Percentiles rank a stretch among this genome's conserved stretches.
Evolutionary conservation across 1,284 basidiomycete genomes (phyloP).

Genomic region (Tylopilus orsonianus): DNA sequence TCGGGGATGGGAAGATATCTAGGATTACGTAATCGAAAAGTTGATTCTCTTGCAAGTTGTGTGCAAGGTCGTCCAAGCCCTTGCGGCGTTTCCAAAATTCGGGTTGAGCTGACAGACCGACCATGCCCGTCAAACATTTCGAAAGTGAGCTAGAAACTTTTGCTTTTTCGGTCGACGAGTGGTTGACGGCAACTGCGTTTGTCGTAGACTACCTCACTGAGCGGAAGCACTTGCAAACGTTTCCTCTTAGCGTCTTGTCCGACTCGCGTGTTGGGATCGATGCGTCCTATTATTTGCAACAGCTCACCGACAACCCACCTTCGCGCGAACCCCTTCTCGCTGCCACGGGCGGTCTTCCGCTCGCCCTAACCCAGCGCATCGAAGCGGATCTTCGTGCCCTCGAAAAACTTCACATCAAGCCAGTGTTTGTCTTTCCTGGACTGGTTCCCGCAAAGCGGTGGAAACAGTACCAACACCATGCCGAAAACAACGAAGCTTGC

Average conservation of each 20-base stretch:
- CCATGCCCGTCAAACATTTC: conserved; percentile 55
- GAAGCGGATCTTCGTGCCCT: conserved; percentile 89
- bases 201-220: conserved; percentile 77
- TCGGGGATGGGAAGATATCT: conserved; percentile 10
- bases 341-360: conserved; percentile 90
- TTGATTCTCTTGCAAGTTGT: conserved; percentile 15
- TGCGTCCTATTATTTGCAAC: conserved; percentile 86
- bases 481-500: conserved; percentile 70
- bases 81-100: conserved; percentile 5
- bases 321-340: conserved; percentile 89
- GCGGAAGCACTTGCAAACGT: conserved; percentile 83
- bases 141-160: conserved; percentile 41
- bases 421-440: conserved; percentile 96
- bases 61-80: conserved; percentile 22
- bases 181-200: not conserved
- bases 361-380: conserved; percentile 83
- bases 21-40: conserved; percentile 29
- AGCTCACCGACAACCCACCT: conserved; percentile 74
- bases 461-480: conserved; percentile 53
- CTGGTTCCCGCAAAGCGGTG: conserved; percentile 68
- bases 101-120: conserved; percentile 18
- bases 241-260: conserved; percentile 80
- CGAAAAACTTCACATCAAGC: conserved; percentile 92
- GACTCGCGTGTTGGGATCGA: conserved; percentile 98
- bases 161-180: not conserved